Conservation (phyloP, 2,329 filamentous ascomycete genomes). For the Colletotrichum incanum region DNA sequence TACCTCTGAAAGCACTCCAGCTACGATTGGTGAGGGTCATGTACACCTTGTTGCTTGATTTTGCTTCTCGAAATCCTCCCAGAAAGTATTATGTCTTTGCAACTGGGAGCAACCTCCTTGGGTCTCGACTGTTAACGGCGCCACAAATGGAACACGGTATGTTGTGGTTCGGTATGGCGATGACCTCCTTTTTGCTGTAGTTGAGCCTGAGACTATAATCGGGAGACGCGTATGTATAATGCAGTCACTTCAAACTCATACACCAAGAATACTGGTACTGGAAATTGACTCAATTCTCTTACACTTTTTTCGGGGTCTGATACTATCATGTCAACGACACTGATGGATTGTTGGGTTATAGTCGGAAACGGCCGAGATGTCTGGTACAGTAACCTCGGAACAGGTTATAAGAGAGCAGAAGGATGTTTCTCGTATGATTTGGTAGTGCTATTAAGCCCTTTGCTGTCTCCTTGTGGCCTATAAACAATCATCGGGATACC, state of each 20-base stretch:
- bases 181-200: neutral
- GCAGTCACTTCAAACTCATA: neutral
- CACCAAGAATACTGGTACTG: neutral
- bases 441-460: fast-evolving
- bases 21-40: no score
- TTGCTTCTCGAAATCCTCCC: no score
- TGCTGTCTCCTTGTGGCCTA: neutral
- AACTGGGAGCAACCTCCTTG: neutral
- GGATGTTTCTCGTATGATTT: neutral
- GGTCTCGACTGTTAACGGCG: no score
- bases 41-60: no score
- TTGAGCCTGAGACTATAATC: neutral
- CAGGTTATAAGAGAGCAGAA: no score
- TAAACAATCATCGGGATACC: no score
- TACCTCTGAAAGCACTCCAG: no score
- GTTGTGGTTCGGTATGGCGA: neutral
- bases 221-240: neutral
- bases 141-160: neutral
- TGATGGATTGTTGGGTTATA: neutral
- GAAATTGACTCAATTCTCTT: neutral
- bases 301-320: neutral
- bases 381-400: neutral
- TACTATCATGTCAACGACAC: neutral
- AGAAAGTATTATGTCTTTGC: no score
- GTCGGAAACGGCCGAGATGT: neutral